Evolutionary conservation across 345 rosid species (phyloP).

Genomic region (Boechera retrofracta): DNA sequence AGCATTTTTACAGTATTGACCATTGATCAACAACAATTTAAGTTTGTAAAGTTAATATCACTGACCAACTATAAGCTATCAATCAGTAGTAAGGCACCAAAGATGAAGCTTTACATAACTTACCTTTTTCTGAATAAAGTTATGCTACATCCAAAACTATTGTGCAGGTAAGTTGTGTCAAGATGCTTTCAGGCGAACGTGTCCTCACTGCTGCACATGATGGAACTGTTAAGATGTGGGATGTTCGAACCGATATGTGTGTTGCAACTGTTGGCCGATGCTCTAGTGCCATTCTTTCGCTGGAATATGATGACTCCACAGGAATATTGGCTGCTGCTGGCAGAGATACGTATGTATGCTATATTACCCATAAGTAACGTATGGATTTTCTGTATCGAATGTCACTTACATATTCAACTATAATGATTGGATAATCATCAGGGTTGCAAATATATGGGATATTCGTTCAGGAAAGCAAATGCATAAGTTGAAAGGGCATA

Average conservation of each 20-base stretch:
- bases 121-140: conserved; percentile 12
- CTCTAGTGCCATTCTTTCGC: conserved; percentile 85
- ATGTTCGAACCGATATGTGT: conserved; percentile 95
- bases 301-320: conserved; percentile 96
- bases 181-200: conserved; percentile 95
- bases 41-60: conserved; percentile 17
- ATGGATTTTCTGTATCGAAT: conserved; percentile 13
- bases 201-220: conserved; percentile 92
- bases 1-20: conserved; percentile 1
- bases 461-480: conserved; percentile 97
- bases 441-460: conserved; percentile 96
- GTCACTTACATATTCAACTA: conserved; percentile 15
- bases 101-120: conserved; percentile 13
- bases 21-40: conserved; percentile 9
- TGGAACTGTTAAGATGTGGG: conserved; percentile 99
- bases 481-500: conserved; percentile 95
- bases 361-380: conserved; percentile 2
- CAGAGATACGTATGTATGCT: conserved; percentile 85
- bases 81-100: conserved; percentile 27
- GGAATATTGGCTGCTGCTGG: conserved; percentile 98
- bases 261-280: conserved; percentile 99
- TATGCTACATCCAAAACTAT: conserved; percentile 8
- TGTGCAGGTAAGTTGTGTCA: conserved; percentile 82
- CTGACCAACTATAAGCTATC: conserved; percentile 11
- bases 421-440: conserved; percentile 50